Evolutionary conservation across 2,329 filamentous ascomycete genomes (phyloP), one percentile per base, ranked within the genome.

Genomic region (Xylaria sp.): DNA sequence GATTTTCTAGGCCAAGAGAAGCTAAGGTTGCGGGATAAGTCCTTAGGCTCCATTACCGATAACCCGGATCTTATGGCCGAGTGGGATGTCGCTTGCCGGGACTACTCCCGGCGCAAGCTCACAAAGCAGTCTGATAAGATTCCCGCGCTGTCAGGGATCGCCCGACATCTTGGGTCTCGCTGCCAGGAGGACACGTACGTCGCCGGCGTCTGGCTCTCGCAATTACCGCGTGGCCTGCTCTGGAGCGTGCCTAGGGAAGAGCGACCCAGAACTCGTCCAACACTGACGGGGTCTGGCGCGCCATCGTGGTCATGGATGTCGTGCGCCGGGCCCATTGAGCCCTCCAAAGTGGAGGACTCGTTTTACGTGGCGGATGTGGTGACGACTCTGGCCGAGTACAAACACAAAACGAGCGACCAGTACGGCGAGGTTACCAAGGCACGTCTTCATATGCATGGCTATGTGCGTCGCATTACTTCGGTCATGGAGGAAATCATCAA

Each of bases 101-200:
- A 28, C 28, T 28, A 28, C 28, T 28, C 28, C n/a, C 52, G 54
- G 12, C 55, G 54, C 43, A 64, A 58, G 20, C 62, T 58, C 48
- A 58, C 54, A 52, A 52, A 49, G 20, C 54, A 39, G 54, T 20
- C 52, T 28, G 54, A 64, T 20, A 64, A 58, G 43, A 43, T 64
- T n/a, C 62, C 62, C 1, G 62, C 62, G 33, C 43, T 64, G 25
- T 58, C 62, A 13, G 62, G 62, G 5, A 58, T 64, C 15, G 62
- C 62, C 20, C 52, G 62, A 3, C 41, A 64, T 18, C 58, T 64
- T 36, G 62, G 43, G 54, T 58, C 62, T n/a, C 62, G 52, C 6
- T 64, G 52, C 15, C 55, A 2, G 54, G 62, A 58, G 12, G 62
- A 64, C 43, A 59, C 43, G 20, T 64, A 64, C n/a, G 15, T 64